These are phyloP conservation scores for Talaromyces sp. DNA, from an alignment of 2,329 filamentous ascomycete genomes.

Conservation along the genomic window DNA sequence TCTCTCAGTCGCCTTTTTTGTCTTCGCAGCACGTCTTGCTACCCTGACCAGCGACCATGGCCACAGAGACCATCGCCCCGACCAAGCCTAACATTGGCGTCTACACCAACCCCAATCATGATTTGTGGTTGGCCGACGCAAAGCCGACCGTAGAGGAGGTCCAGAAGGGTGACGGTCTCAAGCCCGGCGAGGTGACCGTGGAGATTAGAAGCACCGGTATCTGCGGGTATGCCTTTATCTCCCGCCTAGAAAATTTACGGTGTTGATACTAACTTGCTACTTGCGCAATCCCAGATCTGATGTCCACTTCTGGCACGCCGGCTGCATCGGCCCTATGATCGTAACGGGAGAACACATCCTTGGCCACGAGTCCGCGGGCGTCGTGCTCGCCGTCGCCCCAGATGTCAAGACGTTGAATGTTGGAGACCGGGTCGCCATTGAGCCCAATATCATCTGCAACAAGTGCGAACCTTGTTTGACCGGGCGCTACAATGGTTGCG, in stretches of 20 bases:
- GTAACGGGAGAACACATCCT: constrained; percentile 85
- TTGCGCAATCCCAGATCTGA: constrained; percentile 61
- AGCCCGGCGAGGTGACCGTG: constrained; percentile 79
- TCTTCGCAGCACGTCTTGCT: not conserved
- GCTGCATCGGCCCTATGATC: constrained; percentile 94
- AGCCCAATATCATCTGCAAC: constrained; percentile 90
- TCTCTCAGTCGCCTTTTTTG: not conserved
- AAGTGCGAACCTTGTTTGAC: constrained; percentile 86
- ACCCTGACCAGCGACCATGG: constrained; percentile 8
- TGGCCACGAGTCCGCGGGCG: constrained; percentile 83
- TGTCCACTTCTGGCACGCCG: constrained; percentile 95
- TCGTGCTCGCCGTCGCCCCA: constrained; percentile 66
- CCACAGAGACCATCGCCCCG: constrained; percentile 1
- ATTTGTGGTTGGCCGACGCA: constrained; percentile 81
- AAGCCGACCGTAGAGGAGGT: constrained; percentile 72
- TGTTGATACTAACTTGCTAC: constrained; percentile 1
- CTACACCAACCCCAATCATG: constrained; percentile 89
- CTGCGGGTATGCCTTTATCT: constrained; percentile 64
- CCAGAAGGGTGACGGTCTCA: constrained; percentile 61
- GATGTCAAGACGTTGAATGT: constrained; percentile 73
- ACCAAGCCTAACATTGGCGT: constrained; percentile 89
- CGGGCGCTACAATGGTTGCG: constrained; percentile 93
- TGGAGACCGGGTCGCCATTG: constrained; percentile 88
- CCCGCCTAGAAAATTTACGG: not conserved
- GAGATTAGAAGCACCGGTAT: constrained; percentile 93